Evolutionary conservation across 2,329 filamentous ascomycete species (phyloP), one percentile per base, ranked within the genome.

Genomic region (Pseudodiploospora longispora): DNA sequence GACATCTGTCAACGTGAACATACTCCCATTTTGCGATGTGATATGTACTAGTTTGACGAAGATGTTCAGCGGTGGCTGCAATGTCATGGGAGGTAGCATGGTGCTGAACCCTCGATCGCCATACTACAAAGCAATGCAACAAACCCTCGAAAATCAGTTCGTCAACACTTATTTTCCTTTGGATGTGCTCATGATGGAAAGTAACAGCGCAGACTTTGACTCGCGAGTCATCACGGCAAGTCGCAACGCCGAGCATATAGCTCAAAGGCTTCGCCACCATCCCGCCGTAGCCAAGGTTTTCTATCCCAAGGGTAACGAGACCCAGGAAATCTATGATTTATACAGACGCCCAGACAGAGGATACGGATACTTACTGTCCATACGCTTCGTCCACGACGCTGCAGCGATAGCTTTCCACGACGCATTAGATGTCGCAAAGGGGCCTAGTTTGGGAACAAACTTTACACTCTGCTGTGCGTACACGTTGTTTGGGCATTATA

Each of bases 41-140:
- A 44, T 78, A 19, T 55, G 74, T n/a, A 71, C 69, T 1, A 71
- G 66, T 31, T 58, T 78, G 28, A 78, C 74, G 4, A 79, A 79
- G 53, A 66, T 67, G 12, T 79, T 80, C 50, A 75, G 64, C 42
- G 76, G 77, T 4, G 69, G 68, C 47, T 69, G 72, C 28, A 71
- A 80, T 48, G 69, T 75, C 37, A 71, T 78, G 65, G 73, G 61
- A 27, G 75, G 69, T 7, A 69, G 67, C 45, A 50, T 63, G 7
- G 60, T 68, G 12, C 54, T 77, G 30, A 72, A 71, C 44, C 71
- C 71, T 0, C 50, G 57, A 7, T 70, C 67, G 0, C 48, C 46
- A 3, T 48, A 59, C 46, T 66, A 69, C 51, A 3, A 47, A 1
- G 37, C 52, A 10, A 50, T 76, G 36, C 36, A 41, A 41, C 6